These are phyloP conservation scores for Centella asiatica DNA, from an alignment of 129 eudicot genomes.

Conservation along the genomic window DNA sequence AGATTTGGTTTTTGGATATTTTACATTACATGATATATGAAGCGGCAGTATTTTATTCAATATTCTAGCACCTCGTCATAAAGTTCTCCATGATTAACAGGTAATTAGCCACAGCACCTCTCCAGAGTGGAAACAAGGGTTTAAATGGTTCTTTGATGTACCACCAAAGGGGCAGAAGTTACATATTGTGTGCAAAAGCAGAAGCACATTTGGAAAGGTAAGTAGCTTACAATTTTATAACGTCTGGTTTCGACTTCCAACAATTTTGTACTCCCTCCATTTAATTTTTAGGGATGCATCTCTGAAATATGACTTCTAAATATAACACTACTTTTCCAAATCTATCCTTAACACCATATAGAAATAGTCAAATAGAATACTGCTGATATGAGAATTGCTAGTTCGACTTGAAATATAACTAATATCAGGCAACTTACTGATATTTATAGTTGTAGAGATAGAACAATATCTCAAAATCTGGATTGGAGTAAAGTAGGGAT, in stretches of 20 bases:
- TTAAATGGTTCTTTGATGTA: slow-evolving; percentile 76
- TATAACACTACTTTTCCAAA: too few species aligned
- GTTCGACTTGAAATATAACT: too few species aligned
- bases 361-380: too few species aligned
- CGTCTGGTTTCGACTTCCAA: not conserved
- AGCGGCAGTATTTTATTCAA: not conserved
- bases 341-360: too few species aligned
- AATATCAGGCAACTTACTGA: too few species aligned
- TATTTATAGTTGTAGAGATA: too few species aligned
- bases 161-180: slow-evolving; percentile 86
- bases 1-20: not conserved
- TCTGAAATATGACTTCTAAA: too few species aligned
- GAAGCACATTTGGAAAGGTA: slow-evolving; percentile 75
- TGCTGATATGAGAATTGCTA: too few species aligned
- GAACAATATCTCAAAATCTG: too few species aligned
- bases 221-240: not conserved
- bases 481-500: too few species aligned
- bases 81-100: slow-evolving; percentile 26
- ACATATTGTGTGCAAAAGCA: slow-evolving; percentile 63
- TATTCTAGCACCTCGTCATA: not conserved
- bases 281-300: too few species aligned
- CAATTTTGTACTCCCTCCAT: too few species aligned
- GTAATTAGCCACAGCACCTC: slow-evolving; percentile 48
- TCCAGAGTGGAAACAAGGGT: slow-evolving; percentile 75
- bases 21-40: not conserved